Conservation (phyloP, 352 stramenopile genomes). For the Phytopythium litorale region DNA sequence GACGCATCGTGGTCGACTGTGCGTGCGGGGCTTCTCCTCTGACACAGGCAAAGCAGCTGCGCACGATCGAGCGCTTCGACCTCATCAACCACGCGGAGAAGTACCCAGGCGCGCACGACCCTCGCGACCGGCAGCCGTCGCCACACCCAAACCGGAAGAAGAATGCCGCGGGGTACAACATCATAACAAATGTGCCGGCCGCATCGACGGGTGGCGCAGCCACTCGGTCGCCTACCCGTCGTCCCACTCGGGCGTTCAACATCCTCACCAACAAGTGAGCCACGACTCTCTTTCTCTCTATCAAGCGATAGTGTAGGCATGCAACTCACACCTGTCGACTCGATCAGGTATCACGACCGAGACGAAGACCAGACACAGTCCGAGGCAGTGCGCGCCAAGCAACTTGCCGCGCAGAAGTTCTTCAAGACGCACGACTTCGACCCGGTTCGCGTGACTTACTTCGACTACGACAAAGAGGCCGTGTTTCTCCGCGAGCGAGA, state of each 20-base stretch:
- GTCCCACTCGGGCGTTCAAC: conserved; percentile 58
- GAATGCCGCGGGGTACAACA: conserved; percentile 46
- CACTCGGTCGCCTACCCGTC: conserved; percentile 17
- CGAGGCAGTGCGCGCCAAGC: conserved; percentile 38
- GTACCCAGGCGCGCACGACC: conserved; percentile 41
- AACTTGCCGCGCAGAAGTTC: conserved; percentile 56
- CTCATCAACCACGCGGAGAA: conserved; percentile 61
- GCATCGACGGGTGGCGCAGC: conserved; percentile 6
- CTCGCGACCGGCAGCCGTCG: conserved; percentile 30
- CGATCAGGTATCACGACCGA: conserved; percentile 41
- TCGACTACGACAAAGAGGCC: conserved; percentile 50
- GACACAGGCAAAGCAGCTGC: conserved; percentile 51
- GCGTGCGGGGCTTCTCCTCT: not conserved
- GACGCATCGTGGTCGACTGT: not conserved
- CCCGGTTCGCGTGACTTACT: conserved; percentile 53
- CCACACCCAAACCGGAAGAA: conserved; percentile 32
- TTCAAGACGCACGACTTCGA: conserved; percentile 66
- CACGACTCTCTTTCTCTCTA: not conserved
- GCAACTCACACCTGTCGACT: not conserved
- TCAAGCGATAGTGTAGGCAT: conserved; percentile 7
- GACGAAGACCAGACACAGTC: conserved; percentile 36
- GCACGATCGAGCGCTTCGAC: conserved; percentile 57
- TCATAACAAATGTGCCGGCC: conserved; percentile 51
- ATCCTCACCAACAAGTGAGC: conserved; percentile 75
- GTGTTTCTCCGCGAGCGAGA: conserved; percentile 35